These are phyloP conservation scores for Botrytis aclada DNA, from an alignment of 2,329 filamentous ascomycete genomes.

Conservation along the genomic window DNA sequence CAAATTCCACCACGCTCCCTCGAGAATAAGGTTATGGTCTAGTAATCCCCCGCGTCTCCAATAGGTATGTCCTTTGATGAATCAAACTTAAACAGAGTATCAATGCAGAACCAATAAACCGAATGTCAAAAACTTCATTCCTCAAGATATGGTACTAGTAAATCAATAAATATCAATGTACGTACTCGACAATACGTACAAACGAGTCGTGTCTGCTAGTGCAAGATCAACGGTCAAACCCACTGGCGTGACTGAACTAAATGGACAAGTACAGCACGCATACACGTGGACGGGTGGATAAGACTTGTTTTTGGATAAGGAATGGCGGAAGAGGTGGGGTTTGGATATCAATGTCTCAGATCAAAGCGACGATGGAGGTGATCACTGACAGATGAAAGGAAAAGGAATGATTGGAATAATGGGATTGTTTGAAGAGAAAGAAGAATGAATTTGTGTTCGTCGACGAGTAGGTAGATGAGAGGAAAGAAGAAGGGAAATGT, in stretches of 20 bases:
- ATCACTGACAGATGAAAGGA: background rate
- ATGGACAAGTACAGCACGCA: background rate
- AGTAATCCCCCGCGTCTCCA: background rate
- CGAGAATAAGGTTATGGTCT: background rate
- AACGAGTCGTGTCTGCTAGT: background rate
- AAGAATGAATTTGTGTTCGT: background rate
- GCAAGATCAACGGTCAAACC: background rate
- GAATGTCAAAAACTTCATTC: background rate
- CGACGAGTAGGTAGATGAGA: background rate
- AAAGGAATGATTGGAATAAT: background rate
- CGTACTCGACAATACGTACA: background rate
- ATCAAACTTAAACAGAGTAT: background rate
- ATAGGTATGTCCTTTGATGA: too few species aligned
- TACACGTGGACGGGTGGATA: conserved; percentile 11
- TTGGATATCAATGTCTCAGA: background rate
- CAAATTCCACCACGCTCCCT: background rate
- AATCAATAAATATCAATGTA: background rate
- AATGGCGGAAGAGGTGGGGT: background rate
- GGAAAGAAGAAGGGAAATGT: background rate
- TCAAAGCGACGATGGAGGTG: background rate
- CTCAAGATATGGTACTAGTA: background rate
- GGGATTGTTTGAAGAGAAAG: background rate
- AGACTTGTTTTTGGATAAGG: conserved; percentile 5
- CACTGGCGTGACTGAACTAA: conserved; percentile 2
- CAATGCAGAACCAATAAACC: background rate